phyloP scores from a whole-genome alignment of 352 stramenopile genomes.

The Phytophthora pseudosyringae region DNA sequence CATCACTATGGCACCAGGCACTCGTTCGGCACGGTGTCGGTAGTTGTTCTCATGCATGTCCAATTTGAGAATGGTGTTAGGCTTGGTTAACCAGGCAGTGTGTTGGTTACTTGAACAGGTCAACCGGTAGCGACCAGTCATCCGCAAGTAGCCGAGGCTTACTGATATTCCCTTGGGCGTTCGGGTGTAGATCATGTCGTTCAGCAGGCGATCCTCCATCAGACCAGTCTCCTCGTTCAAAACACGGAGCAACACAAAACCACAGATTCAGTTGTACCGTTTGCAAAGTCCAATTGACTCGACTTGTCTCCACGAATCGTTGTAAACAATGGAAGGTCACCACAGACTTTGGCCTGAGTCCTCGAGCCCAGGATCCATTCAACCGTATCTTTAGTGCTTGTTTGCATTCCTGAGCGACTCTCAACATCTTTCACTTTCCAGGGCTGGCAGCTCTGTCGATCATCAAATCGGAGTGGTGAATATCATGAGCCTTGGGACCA shows the following conservation, averaged over 20 bases:
- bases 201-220: slow-evolving; percentile 11
- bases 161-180: slow-evolving; percentile 10
- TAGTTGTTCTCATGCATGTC: slow-evolving; percentile 19
- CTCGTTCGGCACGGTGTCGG: not conserved
- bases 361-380: slow-evolving; percentile 13
- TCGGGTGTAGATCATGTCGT: slow-evolving; percentile 21
- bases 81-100: slow-evolving; percentile 14
- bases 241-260: slow-evolving; percentile 15
- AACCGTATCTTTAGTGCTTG: not conserved
- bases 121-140: slow-evolving; percentile 11
- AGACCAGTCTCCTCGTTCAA: slow-evolving; percentile 12
- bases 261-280: slow-evolving; percentile 15
- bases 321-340: slow-evolving; percentile 13
- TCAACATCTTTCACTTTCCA: not conserved
- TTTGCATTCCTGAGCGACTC: not conserved
- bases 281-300: slow-evolving; percentile 15
- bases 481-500: not conserved
- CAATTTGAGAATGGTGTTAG: slow-evolving; percentile 8
- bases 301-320: not conserved
- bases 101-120: slow-evolving; percentile 6
- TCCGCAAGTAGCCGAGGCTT: slow-evolving; percentile 16
- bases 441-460: too few species aligned
- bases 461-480: too few species aligned
- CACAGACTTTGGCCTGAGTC: slow-evolving; percentile 10
- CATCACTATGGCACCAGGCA: slow-evolving; percentile 13